Conservation (phyloP, 805 yeast species). For the Saccharomycopsis microspora region DNA sequence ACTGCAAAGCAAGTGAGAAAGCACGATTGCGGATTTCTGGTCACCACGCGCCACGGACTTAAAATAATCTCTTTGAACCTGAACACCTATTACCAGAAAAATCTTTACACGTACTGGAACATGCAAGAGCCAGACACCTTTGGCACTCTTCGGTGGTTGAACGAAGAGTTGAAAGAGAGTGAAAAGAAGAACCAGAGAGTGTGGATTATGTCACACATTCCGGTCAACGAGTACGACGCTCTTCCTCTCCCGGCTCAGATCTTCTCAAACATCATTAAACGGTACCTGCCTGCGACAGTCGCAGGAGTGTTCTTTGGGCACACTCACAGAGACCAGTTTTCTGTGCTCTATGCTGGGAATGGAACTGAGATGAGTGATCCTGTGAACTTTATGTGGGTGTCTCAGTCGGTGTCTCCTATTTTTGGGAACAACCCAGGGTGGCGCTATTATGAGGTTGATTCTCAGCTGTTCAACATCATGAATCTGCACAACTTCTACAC, state of each 20-base stretch:
- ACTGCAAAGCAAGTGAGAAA: slow-evolving; percentile 26
- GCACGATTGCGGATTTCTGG: slow-evolving; percentile 54
- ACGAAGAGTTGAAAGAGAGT: slow-evolving; percentile 49
- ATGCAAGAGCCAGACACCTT: slow-evolving; percentile 46
- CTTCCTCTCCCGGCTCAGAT: slow-evolving; percentile 50
- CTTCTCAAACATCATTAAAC: slow-evolving; percentile 44
- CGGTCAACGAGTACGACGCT: slow-evolving; percentile 41
- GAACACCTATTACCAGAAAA: slow-evolving; percentile 55
- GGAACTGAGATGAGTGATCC: slow-evolving; percentile 31
- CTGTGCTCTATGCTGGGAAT: slow-evolving; percentile 40
- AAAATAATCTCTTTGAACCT: slow-evolving; percentile 55
- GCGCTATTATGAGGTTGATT: slow-evolving; percentile 62
- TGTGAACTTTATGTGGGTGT: slow-evolving; percentile 49
- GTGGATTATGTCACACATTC: slow-evolving; percentile 67
- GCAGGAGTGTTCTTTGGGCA: slow-evolving; percentile 65
- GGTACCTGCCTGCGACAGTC: slow-evolving; percentile 59
- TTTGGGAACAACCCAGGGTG: slow-evolving; percentile 54
- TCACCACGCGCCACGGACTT: slow-evolving; percentile 40
- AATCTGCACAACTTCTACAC: slow-evolving; percentile 50
- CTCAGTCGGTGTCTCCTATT: slow-evolving; percentile 56
- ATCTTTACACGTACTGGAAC: slow-evolving; percentile 43
- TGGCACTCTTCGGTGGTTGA: slow-evolving; percentile 51
- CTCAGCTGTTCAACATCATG: slow-evolving; percentile 46
- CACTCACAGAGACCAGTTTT: slow-evolving; percentile 60
- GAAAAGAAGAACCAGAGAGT: slow-evolving; percentile 50